Evolutionary conservation across 192 early-diverging fungal species (phyloP), one percentile per base, ranked within the genome.

Genomic region (Rhizoclosmatium globosum): DNA sequence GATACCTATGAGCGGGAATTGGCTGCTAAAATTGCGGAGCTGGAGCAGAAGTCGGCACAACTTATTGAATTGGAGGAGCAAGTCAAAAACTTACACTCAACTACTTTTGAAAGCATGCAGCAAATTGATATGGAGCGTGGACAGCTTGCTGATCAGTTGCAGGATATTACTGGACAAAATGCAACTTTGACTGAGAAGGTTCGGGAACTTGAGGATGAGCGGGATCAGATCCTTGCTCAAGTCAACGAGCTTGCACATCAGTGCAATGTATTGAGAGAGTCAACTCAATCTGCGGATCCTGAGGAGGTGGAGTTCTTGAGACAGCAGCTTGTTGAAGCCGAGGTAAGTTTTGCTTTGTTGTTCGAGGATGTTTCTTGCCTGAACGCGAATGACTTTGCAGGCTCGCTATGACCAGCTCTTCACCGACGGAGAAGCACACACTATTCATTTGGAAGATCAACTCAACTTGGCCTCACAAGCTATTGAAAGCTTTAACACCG

Each of bases 351-450:
- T 53, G 50, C 1, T 53, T 7, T 7, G 9, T 53, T 53, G 17
- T 53, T 53, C 31, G 31, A 31, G 31, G 31, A 31, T 31, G 31
- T 0, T 0, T 31, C 0, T 31, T 31, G 31, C 0, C 31, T 31
- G 31, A 31, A 31, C 31, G 31, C 31, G 31, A 31, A 31, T 31
- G 31, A 31, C 31, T 31, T 7, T 53, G 0, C 47, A 72, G 43
- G 48, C 73, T 31, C 60, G 72, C 13, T 80, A 68, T 45, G 79
- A 80, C 23, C 71, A 80, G 38, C 65, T 80, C 1, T 80, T 80
- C 48, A 74, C 62, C 6, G 79, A 73, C 23, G 79, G 79, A 15
- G 79, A 80, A 61, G 64, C 71, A 17, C 79, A 80, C 57, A 75
- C 79, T n/a, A 13, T 66, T 7, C 65, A 76, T 45, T 65, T 80